phyloP scores from a whole-genome alignment of 2,329 filamentous ascomycete species.

The Aspergillus sp. region DNA sequence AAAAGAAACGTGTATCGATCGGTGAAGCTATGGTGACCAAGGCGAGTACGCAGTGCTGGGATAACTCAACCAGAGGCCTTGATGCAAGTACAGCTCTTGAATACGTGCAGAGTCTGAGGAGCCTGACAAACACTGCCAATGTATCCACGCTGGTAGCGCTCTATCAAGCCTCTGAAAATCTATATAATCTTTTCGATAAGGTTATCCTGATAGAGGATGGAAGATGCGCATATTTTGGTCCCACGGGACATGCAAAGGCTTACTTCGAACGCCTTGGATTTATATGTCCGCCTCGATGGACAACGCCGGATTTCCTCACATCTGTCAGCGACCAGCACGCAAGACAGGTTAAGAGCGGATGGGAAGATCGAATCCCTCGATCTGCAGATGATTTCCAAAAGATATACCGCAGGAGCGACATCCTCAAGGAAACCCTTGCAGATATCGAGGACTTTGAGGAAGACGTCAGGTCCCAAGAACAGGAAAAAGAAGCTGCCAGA shows the following conservation, averaged over 20 bases:
- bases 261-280: slow-evolving; percentile 73
- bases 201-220: slow-evolving; percentile 64
- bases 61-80: slow-evolving; percentile 68
- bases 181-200: slow-evolving; percentile 61
- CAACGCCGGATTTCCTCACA: slow-evolving; percentile 71
- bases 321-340: slow-evolving; percentile 64
- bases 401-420: slow-evolving; percentile 46
- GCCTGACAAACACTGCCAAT: slow-evolving; percentile 59
- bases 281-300: slow-evolving; percentile 65
- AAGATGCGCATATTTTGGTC: slow-evolving; percentile 68
- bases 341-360: slow-evolving; percentile 52
- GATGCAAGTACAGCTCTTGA: slow-evolving; percentile 70
- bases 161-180: slow-evolving; percentile 59
- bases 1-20: slow-evolving; percentile 76
- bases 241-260: slow-evolving; percentile 55
- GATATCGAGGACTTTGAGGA: slow-evolving; percentile 54
- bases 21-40: slow-evolving; percentile 68
- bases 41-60: slow-evolving; percentile 69
- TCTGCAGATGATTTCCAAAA: slow-evolving; percentile 53
- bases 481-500: slow-evolving; percentile 36
- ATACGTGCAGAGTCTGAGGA: slow-evolving; percentile 64
- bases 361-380: slow-evolving; percentile 53
- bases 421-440: slow-evolving; percentile 37
- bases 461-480: slow-evolving; percentile 37
- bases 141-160: slow-evolving; percentile 63